phyloP scores from a whole-genome alignment of 2,329 filamentous ascomycete genomes.

The Immersiporthe knoxdaviesiana region DNA sequence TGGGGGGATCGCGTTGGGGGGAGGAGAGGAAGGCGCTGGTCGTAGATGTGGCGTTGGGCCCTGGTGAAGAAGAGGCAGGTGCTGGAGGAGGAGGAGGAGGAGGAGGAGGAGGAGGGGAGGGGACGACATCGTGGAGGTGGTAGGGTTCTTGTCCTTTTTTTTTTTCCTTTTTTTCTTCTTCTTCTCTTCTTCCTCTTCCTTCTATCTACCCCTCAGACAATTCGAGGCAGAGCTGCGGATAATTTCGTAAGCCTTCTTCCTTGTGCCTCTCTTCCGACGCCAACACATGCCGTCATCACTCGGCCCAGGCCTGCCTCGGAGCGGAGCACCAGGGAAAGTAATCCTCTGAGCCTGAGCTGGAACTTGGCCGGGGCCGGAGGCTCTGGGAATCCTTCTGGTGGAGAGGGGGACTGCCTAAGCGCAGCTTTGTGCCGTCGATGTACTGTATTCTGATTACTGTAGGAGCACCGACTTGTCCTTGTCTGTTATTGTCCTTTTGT shows the following conservation, averaged over 20 bases:
- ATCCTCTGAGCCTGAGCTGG: not conserved
- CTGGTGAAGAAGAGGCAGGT: not conserved
- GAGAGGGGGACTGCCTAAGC: not conserved
- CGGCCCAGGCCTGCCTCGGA: not conserved
- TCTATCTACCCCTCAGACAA: not conserved
- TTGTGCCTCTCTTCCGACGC: not conserved
- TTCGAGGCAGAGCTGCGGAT: not conserved
- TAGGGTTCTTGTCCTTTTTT: not conserved
- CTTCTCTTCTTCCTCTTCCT: too few species aligned
- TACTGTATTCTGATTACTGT: not conserved
- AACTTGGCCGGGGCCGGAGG: too few species aligned
- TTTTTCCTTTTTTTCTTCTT: too few species aligned
- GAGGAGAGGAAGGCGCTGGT: constrained; percentile 46
- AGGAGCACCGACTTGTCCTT: not conserved
- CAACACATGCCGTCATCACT: not conserved
- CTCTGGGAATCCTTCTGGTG: too few species aligned
- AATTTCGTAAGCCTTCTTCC: not conserved
- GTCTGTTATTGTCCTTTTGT: too few species aligned
- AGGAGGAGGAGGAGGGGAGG: not conserved
- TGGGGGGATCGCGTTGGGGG: constrained; percentile 72
- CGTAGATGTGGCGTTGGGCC: constrained; percentile 24
- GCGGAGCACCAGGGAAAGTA: not conserved
- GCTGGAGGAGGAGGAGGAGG: not conserved
- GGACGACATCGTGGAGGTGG: not conserved
- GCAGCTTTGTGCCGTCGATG: not conserved